Conservation (phyloP, 495 filamentous ascomycete species). For the Haplographium delicatum region DNA sequence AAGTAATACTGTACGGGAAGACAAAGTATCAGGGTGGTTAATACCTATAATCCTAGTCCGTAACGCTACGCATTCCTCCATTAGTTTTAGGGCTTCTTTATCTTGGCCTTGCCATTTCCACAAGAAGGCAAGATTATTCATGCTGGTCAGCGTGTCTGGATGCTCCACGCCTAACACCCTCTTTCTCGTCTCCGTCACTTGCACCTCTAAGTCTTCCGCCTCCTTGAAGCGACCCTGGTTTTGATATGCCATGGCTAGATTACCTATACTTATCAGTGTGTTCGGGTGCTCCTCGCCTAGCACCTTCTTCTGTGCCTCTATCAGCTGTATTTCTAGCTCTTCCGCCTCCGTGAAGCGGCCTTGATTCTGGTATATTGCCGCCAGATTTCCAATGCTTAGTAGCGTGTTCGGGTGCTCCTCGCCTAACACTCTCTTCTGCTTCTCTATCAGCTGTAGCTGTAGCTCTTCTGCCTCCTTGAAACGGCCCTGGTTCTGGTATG, state of each 20-base stretch:
- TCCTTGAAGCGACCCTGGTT: slow-evolving; percentile 1
- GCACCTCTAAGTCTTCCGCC: slow-evolving; percentile 1
- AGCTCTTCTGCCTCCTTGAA: slow-evolving; percentile 13
- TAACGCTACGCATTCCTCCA: slow-evolving; percentile 9
- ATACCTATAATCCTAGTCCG: slow-evolving; percentile 6
- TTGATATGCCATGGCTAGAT: background rate
- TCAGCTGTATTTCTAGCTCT: background rate
- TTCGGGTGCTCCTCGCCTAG: background rate
- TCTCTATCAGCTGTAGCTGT: slow-evolving; percentile 19
- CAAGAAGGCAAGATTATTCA: slow-evolving; percentile 1
- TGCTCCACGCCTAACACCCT: slow-evolving; percentile 1
- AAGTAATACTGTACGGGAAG: slow-evolving; percentile 2
- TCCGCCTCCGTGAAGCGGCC: background rate
- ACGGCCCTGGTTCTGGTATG: slow-evolving; percentile 19
- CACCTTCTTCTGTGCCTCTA: background rate
- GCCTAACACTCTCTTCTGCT: slow-evolving; percentile 21
- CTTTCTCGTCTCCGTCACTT: background rate
- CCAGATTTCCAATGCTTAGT: slow-evolving; percentile 28
- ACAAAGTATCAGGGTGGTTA: slow-evolving; percentile 8
- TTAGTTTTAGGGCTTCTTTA: slow-evolving; percentile 9
- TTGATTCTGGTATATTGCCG: slow-evolving; percentile 24
- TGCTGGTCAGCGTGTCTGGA: background rate
- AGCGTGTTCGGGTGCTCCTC: slow-evolving; percentile 26
- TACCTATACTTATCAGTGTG: background rate
- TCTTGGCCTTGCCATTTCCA: slow-evolving; percentile 3